Base-by-base conservation (phyloP, 2,329 filamentous ascomycete species). In the Aspergillus jensenii region DNA sequence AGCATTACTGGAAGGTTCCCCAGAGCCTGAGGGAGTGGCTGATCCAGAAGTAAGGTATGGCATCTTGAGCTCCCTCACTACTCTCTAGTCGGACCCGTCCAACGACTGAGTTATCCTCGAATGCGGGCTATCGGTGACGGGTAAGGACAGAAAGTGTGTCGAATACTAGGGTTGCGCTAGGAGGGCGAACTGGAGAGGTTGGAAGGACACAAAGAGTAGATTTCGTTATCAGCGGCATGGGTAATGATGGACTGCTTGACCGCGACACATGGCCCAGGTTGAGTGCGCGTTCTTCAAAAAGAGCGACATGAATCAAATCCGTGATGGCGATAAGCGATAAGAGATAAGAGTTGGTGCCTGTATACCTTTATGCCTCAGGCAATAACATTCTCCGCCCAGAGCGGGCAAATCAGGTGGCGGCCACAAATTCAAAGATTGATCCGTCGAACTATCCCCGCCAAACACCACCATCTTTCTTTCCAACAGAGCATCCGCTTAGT, bases 41-140 rank as follows among this genome's bases (percentile, higher is more conserved):
- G 62, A 31, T 37, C 54, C 61, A 27, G 65, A 65, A 33, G 68
- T 61, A 44, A 76, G 65, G 52, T 70, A 75, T 19, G 74, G 73
- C 74, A 76, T 76, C 39, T 52, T 23, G 31, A 31, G 7, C 6
- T 27, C 31, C 37, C 5, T 52, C 21, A 33, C 35, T 31, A 7
- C 41, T 41, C 19, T 25, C 19, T 44, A 33, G 14, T 27, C 8
- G 17, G 39, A 44, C 19, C 9, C 3, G 27, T 4, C 23, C 52
- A 21, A 55, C 12, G 33, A 35, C 19, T 25, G n/a, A 55, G 25
- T 33, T 17, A 12, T 39, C 19, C 17, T 35, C 8, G 11, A 21
- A 31, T 11, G 27, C 37, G 35, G 21, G 49, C 12, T 55, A 43
- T 52, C n/a, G 39, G 45, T 23, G 23, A 31, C 19, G 21, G 17